phyloP scores from a whole-genome alignment of 1,284 basidiomycete species.

The Rhodotorula sp. region DNA sequence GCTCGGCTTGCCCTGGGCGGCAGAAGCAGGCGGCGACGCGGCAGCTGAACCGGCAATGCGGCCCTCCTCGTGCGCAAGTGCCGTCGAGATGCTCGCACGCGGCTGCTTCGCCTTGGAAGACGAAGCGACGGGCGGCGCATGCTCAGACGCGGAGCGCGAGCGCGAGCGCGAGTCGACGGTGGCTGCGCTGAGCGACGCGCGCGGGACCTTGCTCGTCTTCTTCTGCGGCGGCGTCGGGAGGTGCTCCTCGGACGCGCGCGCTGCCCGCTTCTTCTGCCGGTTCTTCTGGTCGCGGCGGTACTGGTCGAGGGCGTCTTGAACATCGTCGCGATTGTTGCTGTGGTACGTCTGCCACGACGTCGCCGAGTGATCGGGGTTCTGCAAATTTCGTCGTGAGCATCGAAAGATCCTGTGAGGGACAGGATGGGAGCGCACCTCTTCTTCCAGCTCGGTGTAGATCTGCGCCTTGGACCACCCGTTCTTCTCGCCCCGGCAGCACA shows the following conservation, averaged over 20 bases:
- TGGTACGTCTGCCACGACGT: conserved; percentile 30
- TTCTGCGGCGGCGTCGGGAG: no score
- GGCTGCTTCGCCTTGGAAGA: no score
- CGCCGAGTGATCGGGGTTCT: conserved; percentile 22
- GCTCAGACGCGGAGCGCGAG: neutral
- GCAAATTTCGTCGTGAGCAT: neutral
- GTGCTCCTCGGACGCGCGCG: neutral
- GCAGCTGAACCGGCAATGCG: neutral
- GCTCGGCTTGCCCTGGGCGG: conserved; percentile 6
- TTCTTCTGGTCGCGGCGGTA: neutral
- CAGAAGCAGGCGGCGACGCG: neutral
- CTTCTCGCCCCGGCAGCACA: neutral
- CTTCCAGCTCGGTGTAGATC: neutral
- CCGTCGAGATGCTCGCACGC: no score
- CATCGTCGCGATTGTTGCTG: conserved; percentile 2
- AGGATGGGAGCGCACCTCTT: neutral
- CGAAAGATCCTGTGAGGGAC: neutral
- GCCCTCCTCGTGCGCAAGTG: neutral
- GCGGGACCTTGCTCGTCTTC: neutral
- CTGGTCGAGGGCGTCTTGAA: conserved; percentile 8
- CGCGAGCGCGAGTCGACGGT: neutral
- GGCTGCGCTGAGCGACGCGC: neutral
- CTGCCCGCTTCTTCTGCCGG: neutral
- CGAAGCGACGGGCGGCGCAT: no score
- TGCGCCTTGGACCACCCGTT: neutral